These are phyloP conservation scores for Calycina herbarum DNA, from an alignment of 2,329 filamentous ascomycete genomes.

Conservation along the genomic window DNA sequence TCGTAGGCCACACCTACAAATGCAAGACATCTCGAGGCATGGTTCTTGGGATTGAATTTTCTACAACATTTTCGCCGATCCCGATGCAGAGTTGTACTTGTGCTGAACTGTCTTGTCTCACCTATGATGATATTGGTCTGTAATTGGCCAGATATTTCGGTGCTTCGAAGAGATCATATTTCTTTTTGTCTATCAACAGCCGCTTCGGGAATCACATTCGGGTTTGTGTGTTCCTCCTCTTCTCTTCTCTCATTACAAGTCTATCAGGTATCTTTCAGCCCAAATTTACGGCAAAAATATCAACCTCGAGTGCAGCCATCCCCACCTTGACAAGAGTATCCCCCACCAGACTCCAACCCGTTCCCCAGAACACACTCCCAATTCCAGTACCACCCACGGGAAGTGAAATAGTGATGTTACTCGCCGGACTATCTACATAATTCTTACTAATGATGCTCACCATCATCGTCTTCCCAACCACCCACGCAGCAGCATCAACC, in stretches of 20 bases:
- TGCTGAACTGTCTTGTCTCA: not conserved
- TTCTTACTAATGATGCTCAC: conserved; percentile 41
- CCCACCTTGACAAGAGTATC: conserved; percentile 12
- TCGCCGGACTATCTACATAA: conserved; percentile 21
- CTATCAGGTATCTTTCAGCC: not conserved
- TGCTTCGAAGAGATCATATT: not conserved
- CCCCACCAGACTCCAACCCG: conserved; percentile 12
- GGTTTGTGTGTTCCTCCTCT: not conserved
- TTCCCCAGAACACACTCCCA: conserved; percentile 15
- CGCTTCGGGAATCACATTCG: not conserved
- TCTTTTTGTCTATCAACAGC: not conserved
- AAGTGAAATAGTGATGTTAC: conserved; percentile 13
- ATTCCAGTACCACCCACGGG: not conserved
- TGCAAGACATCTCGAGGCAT: not conserved
- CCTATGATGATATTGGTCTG: not conserved
- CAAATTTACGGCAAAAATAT: conserved; percentile 37
- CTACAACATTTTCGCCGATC: not conserved
- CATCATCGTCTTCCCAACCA: conserved; percentile 34
- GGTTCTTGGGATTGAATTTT: not conserved
- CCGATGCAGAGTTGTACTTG: not conserved
- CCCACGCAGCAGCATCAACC: conserved; percentile 43
- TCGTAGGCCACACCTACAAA: not conserved
- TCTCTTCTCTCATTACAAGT: not conserved
- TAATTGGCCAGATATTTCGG: not conserved
- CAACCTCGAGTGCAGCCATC: conserved; percentile 16